Percentiles rank a stretch among this genome's conserved stretches.
phyloP scores from a whole-genome alignment of 2,329 filamentous ascomycete genomes.

The Sarocladiaceae sp. region DNA sequence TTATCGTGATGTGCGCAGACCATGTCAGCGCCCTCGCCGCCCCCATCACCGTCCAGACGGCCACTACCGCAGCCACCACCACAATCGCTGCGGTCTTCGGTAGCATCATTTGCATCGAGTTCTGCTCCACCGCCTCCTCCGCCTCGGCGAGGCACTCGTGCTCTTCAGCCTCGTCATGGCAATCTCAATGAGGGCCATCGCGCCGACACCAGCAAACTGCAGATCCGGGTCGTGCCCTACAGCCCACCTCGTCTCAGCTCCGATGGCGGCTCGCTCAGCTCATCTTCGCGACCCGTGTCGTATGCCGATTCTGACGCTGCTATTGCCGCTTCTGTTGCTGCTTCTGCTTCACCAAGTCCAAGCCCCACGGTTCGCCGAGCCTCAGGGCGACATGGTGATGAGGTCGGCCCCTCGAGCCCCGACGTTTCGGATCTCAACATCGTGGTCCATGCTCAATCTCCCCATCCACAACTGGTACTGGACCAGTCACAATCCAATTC shows the following conservation, averaged over 20 bases:
- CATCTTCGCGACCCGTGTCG: constrained; percentile 20
- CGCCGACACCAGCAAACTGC: constrained; percentile 14
- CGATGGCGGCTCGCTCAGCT: constrained; percentile 20
- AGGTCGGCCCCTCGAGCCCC: background rate
- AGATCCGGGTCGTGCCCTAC: constrained; percentile 35
- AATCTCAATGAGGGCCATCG: constrained; percentile 14
- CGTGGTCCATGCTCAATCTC: background rate
- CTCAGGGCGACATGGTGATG: constrained; percentile 4
- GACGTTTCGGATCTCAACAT: constrained; percentile 6
- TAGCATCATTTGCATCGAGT: constrained; percentile 1
- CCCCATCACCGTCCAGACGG: constrained; percentile 23
- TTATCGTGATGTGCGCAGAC: constrained; percentile 20
- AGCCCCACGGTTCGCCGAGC: constrained; percentile 9
- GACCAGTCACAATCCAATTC: background rate
- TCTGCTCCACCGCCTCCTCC: background rate
- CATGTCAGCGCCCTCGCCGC: constrained; percentile 26
- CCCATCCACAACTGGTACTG: background rate
- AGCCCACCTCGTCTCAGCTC: constrained; percentile 31
- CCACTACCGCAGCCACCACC: constrained; percentile 22
- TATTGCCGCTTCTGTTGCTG: background rate
- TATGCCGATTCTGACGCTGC: constrained; percentile 14
- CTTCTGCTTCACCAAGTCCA: background rate
- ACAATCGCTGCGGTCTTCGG: background rate
- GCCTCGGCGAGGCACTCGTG: constrained; percentile 1
- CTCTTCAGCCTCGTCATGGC: constrained; percentile 2